Evolutionary conservation across 169 alveolate species (phyloP), one percentile per base, ranked within the genome.

Genomic region (Babesia ovata): DNA sequence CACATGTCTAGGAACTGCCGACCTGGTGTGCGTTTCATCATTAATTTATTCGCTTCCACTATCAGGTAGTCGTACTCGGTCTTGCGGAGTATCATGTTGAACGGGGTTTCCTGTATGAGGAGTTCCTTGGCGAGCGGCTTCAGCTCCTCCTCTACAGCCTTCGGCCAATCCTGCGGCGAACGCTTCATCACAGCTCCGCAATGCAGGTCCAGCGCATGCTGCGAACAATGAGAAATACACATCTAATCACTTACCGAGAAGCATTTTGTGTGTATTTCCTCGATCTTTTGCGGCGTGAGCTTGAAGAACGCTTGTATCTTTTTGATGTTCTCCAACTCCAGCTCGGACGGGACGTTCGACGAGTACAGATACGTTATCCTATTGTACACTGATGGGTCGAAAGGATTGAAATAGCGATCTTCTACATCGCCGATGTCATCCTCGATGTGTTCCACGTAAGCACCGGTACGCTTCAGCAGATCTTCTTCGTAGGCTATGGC

Each of bases 361-460:
- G 86, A 65, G 70, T 52, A 76, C 26, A 76, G 63, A 46, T 76
- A 76, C n/a, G n/a, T 49, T 49, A 65, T 21, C 56, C 86, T 65
- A 53, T 54, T 63, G 65, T 65, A 56, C 29, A 63, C 33, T 16
- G 86, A 76, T 11, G 65, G 77, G 45, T 76, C 71, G 44, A 76
- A 76, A 11, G 86, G 86, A 46, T 76, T 66, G 59, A 76, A 76
- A 53, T 62, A 69, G 26, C 14, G 44, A 50, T 76, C 86, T 16
- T 49, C 54, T 0, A 66, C 74, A 33, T 76, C 74, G 10, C 86
- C 86, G 42, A 76, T 61, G 46, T 76, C 86, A 26, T 76, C 86
- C 70, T 63, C 78, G 7, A 76, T 66, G 28, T 65, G 63, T 8
- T 59, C 71, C 44, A 76, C 74, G 63, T n/a, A 54, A 1, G 77